Evolutionary conservation across 257 asterid species (phyloP), one percentile per base, ranked within the genome.

Genomic region (Mitragyna speciosa): DNA sequence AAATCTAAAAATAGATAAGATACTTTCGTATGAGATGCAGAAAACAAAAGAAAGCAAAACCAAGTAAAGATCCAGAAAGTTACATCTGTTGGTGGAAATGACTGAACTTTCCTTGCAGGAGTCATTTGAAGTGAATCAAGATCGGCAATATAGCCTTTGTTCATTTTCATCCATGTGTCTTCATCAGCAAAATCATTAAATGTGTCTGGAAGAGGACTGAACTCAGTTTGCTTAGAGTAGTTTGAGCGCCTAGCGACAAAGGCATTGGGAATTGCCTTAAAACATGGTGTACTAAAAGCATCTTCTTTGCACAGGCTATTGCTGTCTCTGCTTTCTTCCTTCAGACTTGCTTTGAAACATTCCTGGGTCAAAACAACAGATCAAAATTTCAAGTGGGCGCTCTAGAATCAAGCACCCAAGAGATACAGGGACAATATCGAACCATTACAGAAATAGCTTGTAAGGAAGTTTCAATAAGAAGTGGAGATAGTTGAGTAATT

Each of bases 151-250:
- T 81, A 96, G 73, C 99, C 99, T 84, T 91, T 94, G 78, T 96
- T 96, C 97, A 96, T 90, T 85, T 86, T 89, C 85, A 87, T 87
- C 99, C 99, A 96, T 16, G 95, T 85, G 75, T 92, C 98, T 83
- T 96, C 99, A 84, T 96, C 98, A 39, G 89, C 98, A 83, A 89
- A 86, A 79, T 94, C 94, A 78, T 79, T 86, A 64, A 87, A 86
- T 80, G 94, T 82, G 84, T 88, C 97, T 15, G 97, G 97, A 83
- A 90, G 89, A 31, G 99, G 97, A 86, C 99, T 96, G 82, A 79
- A 87, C 71, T 90, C 98, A 30, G 88, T 88, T 78, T 84, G 90
- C 59, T 81, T 82, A 48, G 87, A 80, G 82, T 89, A 82, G 26
- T 81, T 84, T 56, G 97, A 92, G 78, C 99, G 78, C 75, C 85